These are phyloP conservation scores for Leccinum angustisporum DNA, from an alignment of 1,284 basidiomycete species.

Conservation along the genomic window DNA sequence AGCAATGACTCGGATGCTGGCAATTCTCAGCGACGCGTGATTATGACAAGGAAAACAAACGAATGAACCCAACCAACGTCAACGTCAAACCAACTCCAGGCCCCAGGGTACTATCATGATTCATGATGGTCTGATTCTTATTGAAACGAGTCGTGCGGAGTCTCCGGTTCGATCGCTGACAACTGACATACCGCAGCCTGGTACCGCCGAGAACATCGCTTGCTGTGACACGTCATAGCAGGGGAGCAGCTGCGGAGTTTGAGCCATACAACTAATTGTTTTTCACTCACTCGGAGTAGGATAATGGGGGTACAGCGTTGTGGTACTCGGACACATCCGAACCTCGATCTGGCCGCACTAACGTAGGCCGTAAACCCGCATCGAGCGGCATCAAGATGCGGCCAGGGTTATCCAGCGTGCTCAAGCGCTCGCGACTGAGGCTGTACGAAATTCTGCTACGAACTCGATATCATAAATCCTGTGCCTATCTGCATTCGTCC, in stretches of 20 bases:
- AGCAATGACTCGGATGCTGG: not conserved
- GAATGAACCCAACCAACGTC: not conserved
- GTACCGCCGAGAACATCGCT: not conserved
- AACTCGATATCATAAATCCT: not conserved
- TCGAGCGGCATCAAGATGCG: slow-evolving; percentile 12
- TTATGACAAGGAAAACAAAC: not conserved
- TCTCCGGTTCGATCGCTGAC: not conserved
- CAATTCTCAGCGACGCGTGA: not conserved
- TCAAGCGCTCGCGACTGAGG: not conserved
- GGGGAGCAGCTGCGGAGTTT: not conserved
- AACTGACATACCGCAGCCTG: not conserved
- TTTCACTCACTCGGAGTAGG: not conserved
- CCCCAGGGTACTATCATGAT: too few species aligned
- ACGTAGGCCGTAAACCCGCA: not conserved
- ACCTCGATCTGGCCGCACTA: too few species aligned
- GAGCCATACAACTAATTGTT: not conserved
- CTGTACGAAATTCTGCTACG: slow-evolving; percentile 8
- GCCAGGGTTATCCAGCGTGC: not conserved
- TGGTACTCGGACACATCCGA: too few species aligned
- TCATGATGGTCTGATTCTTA: not conserved
- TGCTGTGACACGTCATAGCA: not conserved
- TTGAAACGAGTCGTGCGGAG: not conserved
- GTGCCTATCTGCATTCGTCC: not conserved
- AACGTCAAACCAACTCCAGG: not conserved
- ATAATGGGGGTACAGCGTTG: too few species aligned